A percentile compares a stretch with the other conserved stretches of the same genome.
Evolutionary conservation across 108 stramenopile genomes (phyloP).

Genomic region (Skeletonema tropicum): DNA sequence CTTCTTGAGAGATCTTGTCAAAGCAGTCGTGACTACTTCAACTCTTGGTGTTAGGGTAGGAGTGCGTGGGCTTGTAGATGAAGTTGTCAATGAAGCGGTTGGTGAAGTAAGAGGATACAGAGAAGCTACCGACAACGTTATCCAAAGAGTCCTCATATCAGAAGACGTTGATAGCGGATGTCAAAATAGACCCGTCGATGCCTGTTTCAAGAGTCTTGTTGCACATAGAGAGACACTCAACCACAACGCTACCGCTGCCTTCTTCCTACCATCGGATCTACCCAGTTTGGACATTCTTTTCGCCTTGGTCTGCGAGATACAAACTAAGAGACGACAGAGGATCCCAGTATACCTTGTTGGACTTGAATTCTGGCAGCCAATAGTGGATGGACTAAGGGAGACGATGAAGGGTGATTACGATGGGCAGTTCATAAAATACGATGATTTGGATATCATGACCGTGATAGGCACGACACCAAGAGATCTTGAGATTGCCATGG

Average conservation of each 20-base stretch:
- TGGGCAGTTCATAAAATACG: constrained; percentile 38
- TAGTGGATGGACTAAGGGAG: constrained; percentile 24
- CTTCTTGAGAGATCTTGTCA: constrained; percentile 14
- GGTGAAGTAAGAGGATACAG: not conserved
- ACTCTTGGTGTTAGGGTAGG: constrained; percentile 25
- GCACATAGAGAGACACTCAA: constrained; percentile 35
- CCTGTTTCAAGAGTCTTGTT: constrained; percentile 26
- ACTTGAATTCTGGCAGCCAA: constrained; percentile 36
- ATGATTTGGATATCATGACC: constrained; percentile 36
- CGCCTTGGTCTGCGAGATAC: constrained; percentile 42
- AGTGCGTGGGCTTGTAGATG: constrained; percentile 17
- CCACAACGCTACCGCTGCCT: constrained; percentile 28
- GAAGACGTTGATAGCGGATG: constrained; percentile 15
- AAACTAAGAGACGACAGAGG: constrained; percentile 25
- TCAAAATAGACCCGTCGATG: constrained; percentile 1
- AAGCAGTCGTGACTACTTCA: constrained; percentile 1
- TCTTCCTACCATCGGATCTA: constrained; percentile 31
- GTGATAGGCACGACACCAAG: constrained; percentile 28
- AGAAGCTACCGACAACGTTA: not conserved
- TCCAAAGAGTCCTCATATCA: constrained; percentile 40
- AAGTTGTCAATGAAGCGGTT: constrained; percentile 8
- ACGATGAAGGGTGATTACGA: constrained; percentile 27
- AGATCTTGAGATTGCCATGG: constrained; percentile 17
- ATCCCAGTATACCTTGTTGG: constrained; percentile 37
- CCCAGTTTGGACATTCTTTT: constrained; percentile 31